phyloP scores from a whole-genome alignment of 2,329 filamentous ascomycete species.

The Diplodia scrobiculata region DNA sequence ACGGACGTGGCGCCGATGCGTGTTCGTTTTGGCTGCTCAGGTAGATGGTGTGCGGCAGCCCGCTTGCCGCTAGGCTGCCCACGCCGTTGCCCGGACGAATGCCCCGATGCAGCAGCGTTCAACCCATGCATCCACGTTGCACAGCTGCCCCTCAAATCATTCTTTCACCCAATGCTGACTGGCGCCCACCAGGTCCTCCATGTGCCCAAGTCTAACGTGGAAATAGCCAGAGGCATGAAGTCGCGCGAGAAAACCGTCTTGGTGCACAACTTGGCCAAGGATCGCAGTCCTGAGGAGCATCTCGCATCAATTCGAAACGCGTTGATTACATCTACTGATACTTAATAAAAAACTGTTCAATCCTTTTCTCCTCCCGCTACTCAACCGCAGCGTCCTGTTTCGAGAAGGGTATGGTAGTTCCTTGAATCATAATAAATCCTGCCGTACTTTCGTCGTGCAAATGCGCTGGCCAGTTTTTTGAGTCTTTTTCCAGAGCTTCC shows the following conservation, averaged over 20 bases:
- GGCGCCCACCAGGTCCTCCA: slow-evolving; percentile 53
- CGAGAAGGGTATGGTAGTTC: not conserved
- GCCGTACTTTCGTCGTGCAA: not conserved
- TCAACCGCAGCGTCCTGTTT: not conserved
- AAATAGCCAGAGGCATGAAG: slow-evolving; percentile 64
- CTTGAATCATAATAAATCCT: not conserved
- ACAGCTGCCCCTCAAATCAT: not conserved
- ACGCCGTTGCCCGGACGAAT: slow-evolving; percentile 1
- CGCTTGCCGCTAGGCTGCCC: too few species aligned
- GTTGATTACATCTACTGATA: slow-evolving; percentile 9
- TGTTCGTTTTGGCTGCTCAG: too few species aligned
- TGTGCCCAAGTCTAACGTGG: slow-evolving; percentile 65
- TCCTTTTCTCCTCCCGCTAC: not conserved
- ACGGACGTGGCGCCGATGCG: slow-evolving; percentile 8
- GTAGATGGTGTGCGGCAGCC: too few species aligned
- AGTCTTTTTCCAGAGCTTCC: not conserved
- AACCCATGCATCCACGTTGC: not conserved
- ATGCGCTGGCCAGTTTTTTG: not conserved
- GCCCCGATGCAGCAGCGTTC: not conserved
- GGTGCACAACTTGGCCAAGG: slow-evolving; percentile 31
- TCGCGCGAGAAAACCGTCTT: slow-evolving; percentile 64
- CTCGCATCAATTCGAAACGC: slow-evolving; percentile 31
- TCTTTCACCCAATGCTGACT: not conserved
- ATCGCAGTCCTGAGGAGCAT: slow-evolving; percentile 35
- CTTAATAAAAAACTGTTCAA: slow-evolving; percentile 16